Evolutionary conservation across 1,284 basidiomycete species (phyloP), one percentile per base, ranked within the genome.

Genomic region (Ustilago tritici): DNA sequence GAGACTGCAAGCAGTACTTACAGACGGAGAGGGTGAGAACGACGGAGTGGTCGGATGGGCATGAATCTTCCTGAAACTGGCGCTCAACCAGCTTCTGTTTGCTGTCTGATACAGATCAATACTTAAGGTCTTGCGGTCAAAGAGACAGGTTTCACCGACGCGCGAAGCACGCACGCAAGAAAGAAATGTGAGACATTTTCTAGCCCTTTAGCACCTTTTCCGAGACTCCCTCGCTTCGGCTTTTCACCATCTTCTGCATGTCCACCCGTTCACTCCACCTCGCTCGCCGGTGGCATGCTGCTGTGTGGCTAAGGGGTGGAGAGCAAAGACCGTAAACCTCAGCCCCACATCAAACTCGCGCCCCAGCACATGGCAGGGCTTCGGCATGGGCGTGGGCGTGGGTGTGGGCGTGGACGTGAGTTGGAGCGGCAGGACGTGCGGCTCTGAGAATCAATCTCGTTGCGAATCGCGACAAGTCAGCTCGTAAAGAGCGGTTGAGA

Each of bases 141-240:
- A 46, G 43, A 19, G 17, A 19, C 19, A 12, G 49, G 49, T 50
- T 50, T 50, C 49, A 50, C 31, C 11, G 49, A 50, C 31, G 49
- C 28, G 31, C 49, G 14, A 15, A 14, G n/a, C 32, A 54, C 4
- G 34, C 19, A 47, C 12, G 46, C 17, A 47, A 47, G 9, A 36
- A 35, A 31, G 31, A 50, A 50, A 50, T 50, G 49, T 32, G 52
- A 54, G 52, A 54, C 52, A 38, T 54, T 54, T 54, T 54, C 52
- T 54, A 54, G 52, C 52, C 35, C 28, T 9, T 52, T 52, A 34
- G 23, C 35, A 15, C 17, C 23, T 36, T 17, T 28, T 28, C 23
- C 23, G 23, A 28, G 23, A 14, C 19, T 17, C 52, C 31, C 31
- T 31, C 10, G 15, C 52, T 35, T 36, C 52, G 52, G 52, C 35